A percentile compares a stretch with the other conserved stretches of the same genome.
Conservation (phyloP, 2,329 filamentous ascomycete species). For the Curvularia hawaiiensis region DNA sequence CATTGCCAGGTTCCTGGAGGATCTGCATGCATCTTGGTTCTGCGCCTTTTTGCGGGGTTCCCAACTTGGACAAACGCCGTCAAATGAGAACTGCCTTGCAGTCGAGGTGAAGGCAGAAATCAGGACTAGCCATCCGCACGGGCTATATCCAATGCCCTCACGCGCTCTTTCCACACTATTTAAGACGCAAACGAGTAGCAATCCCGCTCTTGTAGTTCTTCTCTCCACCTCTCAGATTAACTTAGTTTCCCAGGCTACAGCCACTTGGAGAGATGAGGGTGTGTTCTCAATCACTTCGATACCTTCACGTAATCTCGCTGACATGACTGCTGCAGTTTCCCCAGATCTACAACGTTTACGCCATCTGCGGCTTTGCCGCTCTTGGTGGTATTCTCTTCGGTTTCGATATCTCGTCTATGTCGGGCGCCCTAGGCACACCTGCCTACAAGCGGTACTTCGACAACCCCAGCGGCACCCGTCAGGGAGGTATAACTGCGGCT, state of each 20-base stretch:
- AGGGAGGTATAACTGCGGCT: constrained; percentile 54
- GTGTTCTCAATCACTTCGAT: neutral
- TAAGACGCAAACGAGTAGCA: constrained; percentile 17
- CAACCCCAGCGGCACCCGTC: constrained; percentile 40
- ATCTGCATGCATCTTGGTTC: constrained; percentile 12
- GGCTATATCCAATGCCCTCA: constrained; percentile 22
- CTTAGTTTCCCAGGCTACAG: constrained; percentile 13
- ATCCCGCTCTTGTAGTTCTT: constrained; percentile 3
- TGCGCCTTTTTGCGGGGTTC: constrained; percentile 33
- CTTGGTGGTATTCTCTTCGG: constrained; percentile 55
- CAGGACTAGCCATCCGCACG: constrained; percentile 14
- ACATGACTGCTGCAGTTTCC: constrained; percentile 33
- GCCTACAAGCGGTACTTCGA: constrained; percentile 48
- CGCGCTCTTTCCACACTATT: constrained; percentile 19
- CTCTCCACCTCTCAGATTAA: constrained; percentile 7
- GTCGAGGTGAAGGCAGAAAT: constrained; percentile 17
- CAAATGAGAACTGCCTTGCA: constrained; percentile 12
- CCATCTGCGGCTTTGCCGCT: constrained; percentile 64
- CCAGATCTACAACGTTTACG: constrained; percentile 49
- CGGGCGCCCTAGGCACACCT: constrained; percentile 45
- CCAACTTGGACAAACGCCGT: constrained; percentile 18
- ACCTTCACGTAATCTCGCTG: neutral
- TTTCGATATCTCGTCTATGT: constrained; percentile 50
- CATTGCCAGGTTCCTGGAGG: constrained; percentile 15
- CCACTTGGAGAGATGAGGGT: constrained; percentile 41